Evolutionary conservation across 116 monocot genomes (phyloP).

Genomic region (Thalassia testudinum): DNA sequence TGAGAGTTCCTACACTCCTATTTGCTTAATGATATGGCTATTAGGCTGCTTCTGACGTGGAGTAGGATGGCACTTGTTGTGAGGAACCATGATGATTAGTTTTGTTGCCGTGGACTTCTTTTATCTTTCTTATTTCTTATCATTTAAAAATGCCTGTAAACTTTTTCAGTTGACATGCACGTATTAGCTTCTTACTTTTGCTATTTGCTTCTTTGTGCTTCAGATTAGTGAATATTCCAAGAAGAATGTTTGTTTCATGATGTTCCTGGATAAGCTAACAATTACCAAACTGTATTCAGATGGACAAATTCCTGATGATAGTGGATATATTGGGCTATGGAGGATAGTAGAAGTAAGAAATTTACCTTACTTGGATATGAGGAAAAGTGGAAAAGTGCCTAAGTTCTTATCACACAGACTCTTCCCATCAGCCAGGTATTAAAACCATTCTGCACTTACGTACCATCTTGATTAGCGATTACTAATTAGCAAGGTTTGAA

Average conservation of each 20-base stretch:
- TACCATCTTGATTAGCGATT: too few species aligned
- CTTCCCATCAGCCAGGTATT: constrained; percentile 77
- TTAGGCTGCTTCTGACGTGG: too few species aligned
- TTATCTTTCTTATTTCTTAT: too few species aligned
- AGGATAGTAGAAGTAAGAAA: constrained; percentile 59
- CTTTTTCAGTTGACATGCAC: too few species aligned
- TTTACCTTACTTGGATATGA: constrained; percentile 68
- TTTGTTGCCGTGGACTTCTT: too few species aligned
- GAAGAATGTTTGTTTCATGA: constrained; percentile 77
- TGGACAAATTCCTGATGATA: constrained; percentile 61
- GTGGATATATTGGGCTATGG: constrained; percentile 71
- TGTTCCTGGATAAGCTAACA: constrained; percentile 80
- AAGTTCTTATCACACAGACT: constrained; percentile 87
- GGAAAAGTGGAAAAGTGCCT: constrained; percentile 81
- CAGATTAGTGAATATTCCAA: constrained; percentile 32
- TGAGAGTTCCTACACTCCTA: too few species aligned
- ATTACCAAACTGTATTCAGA: constrained; percentile 56
- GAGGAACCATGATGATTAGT: too few species aligned
- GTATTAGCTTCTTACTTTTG: too few species aligned
- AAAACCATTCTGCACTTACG: background rate
- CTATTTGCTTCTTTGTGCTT: background rate
- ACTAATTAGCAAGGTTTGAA: too few species aligned
- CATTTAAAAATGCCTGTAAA: too few species aligned
- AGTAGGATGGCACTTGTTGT: too few species aligned
- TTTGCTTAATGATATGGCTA: too few species aligned